Percentiles rank a stretch among this genome's conserved stretches.
Evolutionary conservation across 163 green algal species (phyloP).

Genomic region (Coccomyxa subellipsoidea): DNA sequence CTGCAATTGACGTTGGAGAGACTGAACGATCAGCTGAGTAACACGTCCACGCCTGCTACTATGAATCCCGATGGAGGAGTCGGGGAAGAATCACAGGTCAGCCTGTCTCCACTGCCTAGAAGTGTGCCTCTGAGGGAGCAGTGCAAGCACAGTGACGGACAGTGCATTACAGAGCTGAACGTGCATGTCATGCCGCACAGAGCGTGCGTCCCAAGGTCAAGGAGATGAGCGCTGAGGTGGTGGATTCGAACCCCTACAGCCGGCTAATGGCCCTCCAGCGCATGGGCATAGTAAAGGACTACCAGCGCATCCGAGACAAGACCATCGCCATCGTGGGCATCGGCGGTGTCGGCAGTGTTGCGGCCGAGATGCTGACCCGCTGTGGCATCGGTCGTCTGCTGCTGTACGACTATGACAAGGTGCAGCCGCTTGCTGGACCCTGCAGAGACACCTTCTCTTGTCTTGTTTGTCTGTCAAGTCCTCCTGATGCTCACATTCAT

Average conservation of each 20-base stretch:
- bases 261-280: slow-evolving; percentile 91
- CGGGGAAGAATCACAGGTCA: background rate
- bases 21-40: background rate
- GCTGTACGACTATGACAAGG: slow-evolving; percentile 95
- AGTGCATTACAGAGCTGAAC: too few species aligned
- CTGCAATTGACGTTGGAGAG: background rate
- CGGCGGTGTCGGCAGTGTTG: slow-evolving; percentile 92
- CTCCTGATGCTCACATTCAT: too few species aligned
- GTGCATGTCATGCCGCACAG: too few species aligned
- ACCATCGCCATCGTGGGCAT: slow-evolving; percentile 88
- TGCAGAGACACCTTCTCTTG: too few species aligned
- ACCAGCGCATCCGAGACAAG: slow-evolving; percentile 71
- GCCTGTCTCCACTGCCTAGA: too few species aligned
- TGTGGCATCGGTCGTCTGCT: slow-evolving; percentile 88
- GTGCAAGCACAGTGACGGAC: too few species aligned
- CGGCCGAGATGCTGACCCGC: slow-evolving; percentile 95
- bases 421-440: background rate
- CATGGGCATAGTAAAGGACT: slow-evolving; percentile 90
- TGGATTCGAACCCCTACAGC: slow-evolving; percentile 89
- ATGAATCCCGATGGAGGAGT: background rate
- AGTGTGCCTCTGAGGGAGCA: too few species aligned
- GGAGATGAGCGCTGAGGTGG: slow-evolving; percentile 80
- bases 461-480: too few species aligned
- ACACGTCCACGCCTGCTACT: background rate
- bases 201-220: background rate